Conservation (phyloP, 139 green algal genomes). For the Volvox africanus region DNA sequence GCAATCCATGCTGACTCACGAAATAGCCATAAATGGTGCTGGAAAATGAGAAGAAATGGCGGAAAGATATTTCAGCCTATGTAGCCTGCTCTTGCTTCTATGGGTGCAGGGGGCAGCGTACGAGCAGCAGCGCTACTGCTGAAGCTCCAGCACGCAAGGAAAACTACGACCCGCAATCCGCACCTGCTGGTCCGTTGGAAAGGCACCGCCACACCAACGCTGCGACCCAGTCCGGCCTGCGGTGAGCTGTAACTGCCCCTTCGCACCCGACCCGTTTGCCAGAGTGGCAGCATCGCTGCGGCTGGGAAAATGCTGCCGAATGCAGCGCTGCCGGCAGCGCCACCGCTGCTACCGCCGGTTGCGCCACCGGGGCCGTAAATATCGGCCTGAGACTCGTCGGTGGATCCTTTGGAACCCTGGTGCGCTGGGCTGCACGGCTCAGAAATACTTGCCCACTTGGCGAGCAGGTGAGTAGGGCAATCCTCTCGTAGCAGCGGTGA, state of each 20-base stretch:
- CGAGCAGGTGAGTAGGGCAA: conserved; percentile 29
- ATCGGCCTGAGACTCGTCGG: not conserved
- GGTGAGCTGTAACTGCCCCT: conserved; percentile 26
- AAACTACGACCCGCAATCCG: not conserved
- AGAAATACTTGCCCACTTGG: conserved; percentile 9
- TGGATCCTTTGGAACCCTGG: not conserved
- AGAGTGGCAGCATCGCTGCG: not conserved
- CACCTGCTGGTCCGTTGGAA: conserved; percentile 33
- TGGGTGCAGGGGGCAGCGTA: too few relatives aligned
- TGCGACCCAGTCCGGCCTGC: not conserved
- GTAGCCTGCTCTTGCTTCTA: too few relatives aligned
- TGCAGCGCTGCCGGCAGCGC: not conserved
- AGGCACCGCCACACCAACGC: not conserved
- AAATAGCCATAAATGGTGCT: too few relatives aligned
- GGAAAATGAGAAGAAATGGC: too few relatives aligned
- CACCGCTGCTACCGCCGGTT: not conserved
- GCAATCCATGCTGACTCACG: too few relatives aligned
- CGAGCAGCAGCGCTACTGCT: too few relatives aligned
- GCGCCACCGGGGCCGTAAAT: not conserved
- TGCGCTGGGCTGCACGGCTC: not conserved
- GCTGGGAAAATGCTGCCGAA: too few relatives aligned
- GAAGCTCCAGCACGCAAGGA: too few relatives aligned
- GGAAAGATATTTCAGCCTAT: too few relatives aligned
- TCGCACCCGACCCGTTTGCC: not conserved
- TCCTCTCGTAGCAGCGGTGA: conserved; percentile 6